These are phyloP conservation scores for Mycena amicta DNA, from an alignment of 768 basidiomycete species.

Conservation along the genomic window DNA sequence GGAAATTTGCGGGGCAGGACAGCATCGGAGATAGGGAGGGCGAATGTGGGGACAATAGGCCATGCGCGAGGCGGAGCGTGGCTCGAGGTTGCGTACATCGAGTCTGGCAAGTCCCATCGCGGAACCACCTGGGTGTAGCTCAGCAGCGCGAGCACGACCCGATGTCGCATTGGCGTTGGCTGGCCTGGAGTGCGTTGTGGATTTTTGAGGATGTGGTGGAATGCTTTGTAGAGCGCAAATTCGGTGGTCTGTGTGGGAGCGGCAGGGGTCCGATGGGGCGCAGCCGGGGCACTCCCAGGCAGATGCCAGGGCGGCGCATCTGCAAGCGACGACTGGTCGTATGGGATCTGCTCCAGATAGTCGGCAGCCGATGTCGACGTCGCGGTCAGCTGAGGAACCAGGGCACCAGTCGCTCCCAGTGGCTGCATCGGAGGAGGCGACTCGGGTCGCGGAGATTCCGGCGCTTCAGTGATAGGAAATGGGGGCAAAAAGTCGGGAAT, in stretches of 20 bases:
- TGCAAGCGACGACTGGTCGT: conserved; percentile 71
- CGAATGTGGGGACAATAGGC: conserved; percentile 67
- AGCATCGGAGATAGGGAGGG: conserved; percentile 48
- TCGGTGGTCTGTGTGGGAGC: conserved; percentile 54
- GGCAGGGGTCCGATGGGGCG: conserved; percentile 30
- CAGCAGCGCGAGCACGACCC: conserved; percentile 74
- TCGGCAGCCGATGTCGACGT: conserved; percentile 59
- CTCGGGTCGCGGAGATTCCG: conserved; percentile 36
- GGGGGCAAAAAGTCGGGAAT: conserved; percentile 71
- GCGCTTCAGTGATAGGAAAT: conserved; percentile 50
- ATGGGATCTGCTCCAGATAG: conserved; percentile 72
- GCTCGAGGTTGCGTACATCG: conserved; percentile 59
- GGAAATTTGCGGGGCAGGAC: conserved; percentile 40
- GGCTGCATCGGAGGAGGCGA: conserved; percentile 37
- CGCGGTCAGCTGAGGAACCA: conserved; percentile 46
- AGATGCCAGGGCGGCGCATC: conserved; percentile 71
- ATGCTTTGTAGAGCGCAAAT: conserved; percentile 66
- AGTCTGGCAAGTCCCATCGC: conserved; percentile 71
- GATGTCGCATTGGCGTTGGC: conserved; percentile 65
- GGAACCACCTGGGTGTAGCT: conserved; percentile 55
- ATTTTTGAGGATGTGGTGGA: conserved; percentile 78
- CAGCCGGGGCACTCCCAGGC: conserved; percentile 42
- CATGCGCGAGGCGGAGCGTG: conserved; percentile 66
- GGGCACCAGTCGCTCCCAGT: conserved; percentile 39
- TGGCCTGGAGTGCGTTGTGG: conserved; percentile 44